Base-by-base conservation (phyloP, 129 eudicot species). In the Centella asiatica region DNA sequence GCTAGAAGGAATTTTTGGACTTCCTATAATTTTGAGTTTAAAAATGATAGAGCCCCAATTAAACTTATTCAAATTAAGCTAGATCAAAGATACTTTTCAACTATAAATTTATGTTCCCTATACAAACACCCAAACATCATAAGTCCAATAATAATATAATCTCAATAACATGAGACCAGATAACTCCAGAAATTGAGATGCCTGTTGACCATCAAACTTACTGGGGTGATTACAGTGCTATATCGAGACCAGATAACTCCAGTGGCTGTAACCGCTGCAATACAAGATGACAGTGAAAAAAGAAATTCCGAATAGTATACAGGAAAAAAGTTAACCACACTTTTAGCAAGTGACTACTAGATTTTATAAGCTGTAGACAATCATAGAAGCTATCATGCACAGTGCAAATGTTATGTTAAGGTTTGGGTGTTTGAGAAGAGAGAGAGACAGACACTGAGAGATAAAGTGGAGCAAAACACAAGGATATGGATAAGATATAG, bases 221-320 rank as follows among this genome's bases (percentile, higher is more conserved):
- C 98, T 49, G 95, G 95, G 13, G 81, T 90, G 57, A 90, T 86
- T 5, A 90, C 98, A 53, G 80, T 82, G 76, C 98, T 87, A 81
- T 90, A 90, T 62, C 98, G 98, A 57, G 98, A 84, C 95, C 98
- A 90, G 57, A 90, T 84, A 62, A 90, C 40, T 69, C 98, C 98
- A 46, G 94, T 86, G 51, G 83, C 84, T 23, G 98, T 74, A 64
- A 90, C 98, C 65, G 94, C 98, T 90, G 87, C 66, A 71, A 14
- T 40, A 63, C 14, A 42, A 54, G 33, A 58, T 14, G 39, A 60
- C 13, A 15, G 20, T 47, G 56, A 51, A 26, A 18, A 49, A 64
- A 32, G 12, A 59, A 50, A 4, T 19, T 52, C 10, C 19, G 14
- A 24, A 3, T 4, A 60, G 6, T 23, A 40, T 4, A 14, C n/a